A percentile compares a stretch with the other conserved stretches of the same genome.
Conservation (phyloP, 202 grass and related monocot genomes). For the Schoenoplectus triqueter region DNA sequence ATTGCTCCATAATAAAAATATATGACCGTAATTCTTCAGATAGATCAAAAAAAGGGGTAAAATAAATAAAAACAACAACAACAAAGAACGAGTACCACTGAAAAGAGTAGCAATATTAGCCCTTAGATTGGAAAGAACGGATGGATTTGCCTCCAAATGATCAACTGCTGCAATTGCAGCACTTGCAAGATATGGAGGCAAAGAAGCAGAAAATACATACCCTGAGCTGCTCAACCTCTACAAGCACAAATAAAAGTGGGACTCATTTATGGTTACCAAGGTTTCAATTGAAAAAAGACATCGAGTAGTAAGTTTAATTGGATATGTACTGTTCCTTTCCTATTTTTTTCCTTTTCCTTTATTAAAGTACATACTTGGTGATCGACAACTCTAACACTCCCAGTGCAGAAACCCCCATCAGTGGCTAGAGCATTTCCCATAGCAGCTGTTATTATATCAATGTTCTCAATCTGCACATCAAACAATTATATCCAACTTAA, state of each 20-base stretch:
- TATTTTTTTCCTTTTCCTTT: constrained; percentile 27
- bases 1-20: constrained; percentile 18
- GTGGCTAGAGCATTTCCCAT: constrained; percentile 96
- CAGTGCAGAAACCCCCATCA: constrained; percentile 94
- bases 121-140: constrained; percentile 63
- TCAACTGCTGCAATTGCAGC: constrained; percentile 88
- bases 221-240: constrained; percentile 86
- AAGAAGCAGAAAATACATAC: constrained; percentile 90
- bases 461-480: constrained; percentile 86
- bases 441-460: constrained; percentile 98
- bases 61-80: neutral
- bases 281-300: constrained; percentile 3
- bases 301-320: constrained; percentile 37
- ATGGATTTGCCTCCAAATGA: constrained; percentile 81
- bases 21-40: constrained; percentile 3
- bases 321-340: constrained; percentile 10
- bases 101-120: constrained; percentile 63
- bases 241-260: constrained; percentile 39
- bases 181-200: constrained; percentile 88
- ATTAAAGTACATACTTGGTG: constrained; percentile 72
- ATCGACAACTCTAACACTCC: constrained; percentile 93
- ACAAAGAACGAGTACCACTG: constrained; percentile 49
- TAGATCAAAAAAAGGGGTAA: constrained; percentile 26
- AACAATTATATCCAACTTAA: constrained; percentile 42
- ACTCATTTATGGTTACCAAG: neutral